Base-by-base conservation (phyloP, 495 filamentous ascomycete species). In the Neurospora sp. region DNA sequence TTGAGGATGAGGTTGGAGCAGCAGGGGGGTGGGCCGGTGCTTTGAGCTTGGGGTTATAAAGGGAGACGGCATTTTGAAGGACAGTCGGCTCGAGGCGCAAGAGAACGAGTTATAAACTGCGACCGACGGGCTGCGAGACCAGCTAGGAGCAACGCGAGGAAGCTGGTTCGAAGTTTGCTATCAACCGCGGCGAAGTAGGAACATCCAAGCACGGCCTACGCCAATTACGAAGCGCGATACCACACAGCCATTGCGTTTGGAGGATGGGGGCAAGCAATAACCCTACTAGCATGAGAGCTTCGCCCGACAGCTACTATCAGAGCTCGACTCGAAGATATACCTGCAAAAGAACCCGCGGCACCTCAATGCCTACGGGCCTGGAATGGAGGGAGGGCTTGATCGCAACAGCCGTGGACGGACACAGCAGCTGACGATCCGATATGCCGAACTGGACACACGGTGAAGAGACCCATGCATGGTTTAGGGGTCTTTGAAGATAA, bases 1-100 rank as follows among this genome's bases (percentile, higher is more conserved):
- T 69, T 86, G 81, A 71, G 82, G 76, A 79, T 82, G 76, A 73
- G 84, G 79, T 35, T 86, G 73, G 84, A 85, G 46, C 76, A 78
- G 42, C 54, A 66, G 54, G 54, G 54, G 0, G 54, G 54, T 9
- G 54, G 54, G 6, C 27, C 14, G 54, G 54, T 37, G 1, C 2
- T 35, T 3, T 62, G 54, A 62, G 27, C 27, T 27, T 2, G 27
- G 27, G 27, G 27, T 27, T 27, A 27, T 27, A 27, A 27, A 27
- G 27, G 27, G 27, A 27, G 27, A 2, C 27, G 2, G 27, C 27
- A 20, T 46, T 5, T 18, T 18, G 41, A 5, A 42, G 41, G 14
- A 18, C 6, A 16, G 41, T 18, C 14, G 41, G 41, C 41, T 42
- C 16, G 41, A 14, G 5, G 5, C 5, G 16, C 14, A 18, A 42